Conservation (phyloP, 495 filamentous ascomycete genomes). For the Trichoderma erinaceum region DNA sequence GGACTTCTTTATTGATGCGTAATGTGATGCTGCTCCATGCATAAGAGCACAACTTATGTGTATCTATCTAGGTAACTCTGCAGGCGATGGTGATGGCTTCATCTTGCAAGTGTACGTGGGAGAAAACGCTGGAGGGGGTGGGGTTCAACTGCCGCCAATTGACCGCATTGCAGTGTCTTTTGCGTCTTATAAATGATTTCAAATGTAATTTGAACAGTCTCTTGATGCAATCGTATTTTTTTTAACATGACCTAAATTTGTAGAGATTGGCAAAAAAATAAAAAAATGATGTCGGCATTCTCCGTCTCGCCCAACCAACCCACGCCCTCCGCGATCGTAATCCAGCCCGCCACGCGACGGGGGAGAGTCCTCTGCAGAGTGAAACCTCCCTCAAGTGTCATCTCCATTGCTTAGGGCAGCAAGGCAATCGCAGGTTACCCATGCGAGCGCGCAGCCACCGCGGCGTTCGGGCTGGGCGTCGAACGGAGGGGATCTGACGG, state of each 20-base stretch:
- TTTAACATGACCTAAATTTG: conserved; percentile 15
- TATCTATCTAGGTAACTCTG: background rate
- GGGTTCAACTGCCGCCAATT: background rate
- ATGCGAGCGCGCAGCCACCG: conserved; percentile 45
- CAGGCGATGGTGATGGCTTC: background rate
- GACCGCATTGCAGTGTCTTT: background rate
- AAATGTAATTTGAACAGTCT: background rate
- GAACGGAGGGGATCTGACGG: conserved; percentile 41
- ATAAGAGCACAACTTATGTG: background rate
- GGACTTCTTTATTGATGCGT: background rate
- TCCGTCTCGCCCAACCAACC: conserved; percentile 41
- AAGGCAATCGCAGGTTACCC: conserved; percentile 45
- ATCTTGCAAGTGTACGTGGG: background rate
- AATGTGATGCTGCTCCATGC: background rate
- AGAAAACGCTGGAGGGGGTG: background rate
- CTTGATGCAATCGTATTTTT: background rate
- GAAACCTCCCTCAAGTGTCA: conserved; percentile 43
- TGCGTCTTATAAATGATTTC: conserved; percentile 17
- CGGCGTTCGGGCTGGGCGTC: conserved; percentile 49
- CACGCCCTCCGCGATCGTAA: conserved; percentile 47
- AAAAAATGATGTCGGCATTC: conserved; percentile 39
- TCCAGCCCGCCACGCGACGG: conserved; percentile 49
- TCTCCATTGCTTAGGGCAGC: conserved; percentile 46
- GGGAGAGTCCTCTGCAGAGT: conserved; percentile 49
- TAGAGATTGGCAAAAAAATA: conserved; percentile 21